phyloP scores from a whole-genome alignment of 2,329 filamentous ascomycete species.

The Botrytis paeoniae region DNA sequence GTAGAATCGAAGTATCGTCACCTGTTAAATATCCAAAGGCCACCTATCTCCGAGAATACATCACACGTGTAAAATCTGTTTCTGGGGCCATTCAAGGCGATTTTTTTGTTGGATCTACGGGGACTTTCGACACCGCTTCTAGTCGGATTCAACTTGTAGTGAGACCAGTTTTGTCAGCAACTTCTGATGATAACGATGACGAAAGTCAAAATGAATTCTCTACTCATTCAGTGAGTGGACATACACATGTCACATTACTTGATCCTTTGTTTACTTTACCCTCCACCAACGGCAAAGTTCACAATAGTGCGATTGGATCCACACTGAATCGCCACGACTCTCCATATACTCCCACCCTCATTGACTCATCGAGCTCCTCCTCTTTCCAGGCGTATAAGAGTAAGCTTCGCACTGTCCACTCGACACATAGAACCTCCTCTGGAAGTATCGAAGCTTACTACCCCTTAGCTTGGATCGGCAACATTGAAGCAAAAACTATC shows the following conservation, averaged over 20 bases:
- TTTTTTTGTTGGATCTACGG: constrained; percentile 31
- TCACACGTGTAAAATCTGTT: constrained; percentile 30
- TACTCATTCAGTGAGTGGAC: constrained; percentile 32
- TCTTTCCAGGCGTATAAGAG: background rate
- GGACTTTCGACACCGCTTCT: constrained; percentile 28
- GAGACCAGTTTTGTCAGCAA: constrained; percentile 30
- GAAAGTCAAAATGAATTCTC: constrained; percentile 24
- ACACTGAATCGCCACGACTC: background rate
- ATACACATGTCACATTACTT: constrained; percentile 26
- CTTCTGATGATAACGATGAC: constrained; percentile 10
- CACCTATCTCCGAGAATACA: constrained; percentile 33
- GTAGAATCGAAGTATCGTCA: constrained; percentile 29
- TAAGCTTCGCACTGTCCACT: constrained; percentile 28
- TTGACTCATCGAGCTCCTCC: constrained; percentile 1
- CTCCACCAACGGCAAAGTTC: background rate
- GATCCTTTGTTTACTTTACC: constrained; percentile 24
- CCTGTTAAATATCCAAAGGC: constrained; percentile 21
- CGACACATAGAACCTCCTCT: constrained; percentile 29
- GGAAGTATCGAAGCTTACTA: constrained; percentile 28
- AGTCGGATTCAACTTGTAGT: constrained; percentile 26
- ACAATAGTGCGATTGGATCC: background rate
- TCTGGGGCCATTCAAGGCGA: constrained; percentile 31
- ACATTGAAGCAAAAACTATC: constrained; percentile 28
- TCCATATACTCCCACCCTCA: background rate
- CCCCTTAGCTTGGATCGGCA: constrained; percentile 33